Conservation (phyloP, 169 alveolate genomes). For the Plasmodium knowlesi region DNA sequence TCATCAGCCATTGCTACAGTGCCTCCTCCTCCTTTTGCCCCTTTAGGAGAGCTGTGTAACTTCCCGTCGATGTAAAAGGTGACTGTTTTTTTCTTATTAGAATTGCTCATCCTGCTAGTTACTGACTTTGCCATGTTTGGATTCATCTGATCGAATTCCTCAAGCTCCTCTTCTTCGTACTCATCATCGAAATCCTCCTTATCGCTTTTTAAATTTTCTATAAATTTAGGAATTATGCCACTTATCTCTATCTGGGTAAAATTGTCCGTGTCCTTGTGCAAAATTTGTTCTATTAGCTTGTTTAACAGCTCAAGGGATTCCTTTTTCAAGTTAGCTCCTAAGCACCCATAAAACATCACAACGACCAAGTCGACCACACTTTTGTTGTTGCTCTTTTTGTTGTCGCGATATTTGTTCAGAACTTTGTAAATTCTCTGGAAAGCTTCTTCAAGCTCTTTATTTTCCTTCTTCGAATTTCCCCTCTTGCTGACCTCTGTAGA, state of each 20-base stretch:
- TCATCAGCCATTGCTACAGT: neutral
- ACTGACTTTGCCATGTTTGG: neutral
- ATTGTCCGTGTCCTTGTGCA: constrained; percentile 64
- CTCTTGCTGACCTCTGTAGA: neutral
- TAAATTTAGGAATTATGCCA: constrained; percentile 65
- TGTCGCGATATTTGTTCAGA: constrained; percentile 55
- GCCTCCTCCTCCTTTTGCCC: neutral
- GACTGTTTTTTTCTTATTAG: neutral
- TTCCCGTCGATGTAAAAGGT: neutral
- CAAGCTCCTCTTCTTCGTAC: neutral
- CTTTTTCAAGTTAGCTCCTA: constrained; percentile 51
- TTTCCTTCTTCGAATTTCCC: neutral
- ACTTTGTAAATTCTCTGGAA: constrained; percentile 54
- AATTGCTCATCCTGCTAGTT: neutral
- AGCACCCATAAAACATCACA: constrained; percentile 69
- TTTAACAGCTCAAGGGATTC: constrained; percentile 52
- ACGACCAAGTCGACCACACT: constrained; percentile 43
- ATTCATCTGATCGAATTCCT: neutral
- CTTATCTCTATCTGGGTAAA: constrained; percentile 76
- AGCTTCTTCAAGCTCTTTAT: constrained; percentile 44
- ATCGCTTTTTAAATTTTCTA: constrained; percentile 58
- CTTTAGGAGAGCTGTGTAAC: neutral
- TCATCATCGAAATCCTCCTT: constrained; percentile 4
- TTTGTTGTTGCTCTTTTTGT: constrained; percentile 69
- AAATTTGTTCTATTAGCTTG: constrained; percentile 56